Evolutionary conservation across 768 basidiomycete genomes (phyloP).

Genomic region (Floccularia luteovirens): DNA sequence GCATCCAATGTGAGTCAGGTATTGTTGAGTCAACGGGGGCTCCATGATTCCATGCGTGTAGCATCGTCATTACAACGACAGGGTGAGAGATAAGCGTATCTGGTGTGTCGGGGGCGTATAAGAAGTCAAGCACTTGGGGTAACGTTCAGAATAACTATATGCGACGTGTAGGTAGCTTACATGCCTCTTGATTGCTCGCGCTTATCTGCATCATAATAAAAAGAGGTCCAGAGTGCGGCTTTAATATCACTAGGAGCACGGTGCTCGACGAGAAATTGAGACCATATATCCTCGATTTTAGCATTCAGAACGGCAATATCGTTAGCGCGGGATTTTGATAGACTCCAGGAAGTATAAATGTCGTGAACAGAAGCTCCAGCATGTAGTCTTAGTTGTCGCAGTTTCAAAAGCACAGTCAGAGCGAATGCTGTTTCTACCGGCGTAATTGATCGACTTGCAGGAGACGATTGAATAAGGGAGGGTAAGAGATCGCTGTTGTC

Average conservation of each 20-base stretch:
- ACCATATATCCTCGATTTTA: slow-evolving; percentile 28
- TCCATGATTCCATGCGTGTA: slow-evolving; percentile 31
- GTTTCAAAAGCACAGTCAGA: slow-evolving; percentile 19
- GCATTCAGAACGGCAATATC: slow-evolving; percentile 24
- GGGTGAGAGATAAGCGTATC: slow-evolving; percentile 29
- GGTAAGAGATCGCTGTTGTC: not conserved
- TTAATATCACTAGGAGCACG: slow-evolving; percentile 34
- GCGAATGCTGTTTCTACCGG: not conserved
- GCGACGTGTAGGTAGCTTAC: slow-evolving; percentile 3
- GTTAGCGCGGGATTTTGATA: slow-evolving; percentile 13
- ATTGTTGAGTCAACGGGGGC: not conserved
- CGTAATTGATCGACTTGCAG: not conserved
- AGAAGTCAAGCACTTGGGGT: slow-evolving; percentile 33
- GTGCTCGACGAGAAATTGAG: slow-evolving; percentile 30
- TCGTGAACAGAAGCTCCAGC: slow-evolving; percentile 13
- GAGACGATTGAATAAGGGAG: not conserved
- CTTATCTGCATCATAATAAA: slow-evolving; percentile 22
- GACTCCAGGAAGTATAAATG: slow-evolving; percentile 36
- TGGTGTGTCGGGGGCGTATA: slow-evolving; percentile 22
- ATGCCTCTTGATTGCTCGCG: slow-evolving; percentile 19
- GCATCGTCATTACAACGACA: slow-evolving; percentile 28
- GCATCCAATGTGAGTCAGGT: slow-evolving; percentile 1
- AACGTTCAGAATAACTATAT: slow-evolving; percentile 2
- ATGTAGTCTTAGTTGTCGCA: slow-evolving; percentile 16
- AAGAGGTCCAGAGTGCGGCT: slow-evolving; percentile 39